A percentile compares a stretch with the other conserved stretches of the same genome.
Conservation (phyloP, 2,329 filamentous ascomycete genomes). For the Aureobasidium sp. region DNA sequence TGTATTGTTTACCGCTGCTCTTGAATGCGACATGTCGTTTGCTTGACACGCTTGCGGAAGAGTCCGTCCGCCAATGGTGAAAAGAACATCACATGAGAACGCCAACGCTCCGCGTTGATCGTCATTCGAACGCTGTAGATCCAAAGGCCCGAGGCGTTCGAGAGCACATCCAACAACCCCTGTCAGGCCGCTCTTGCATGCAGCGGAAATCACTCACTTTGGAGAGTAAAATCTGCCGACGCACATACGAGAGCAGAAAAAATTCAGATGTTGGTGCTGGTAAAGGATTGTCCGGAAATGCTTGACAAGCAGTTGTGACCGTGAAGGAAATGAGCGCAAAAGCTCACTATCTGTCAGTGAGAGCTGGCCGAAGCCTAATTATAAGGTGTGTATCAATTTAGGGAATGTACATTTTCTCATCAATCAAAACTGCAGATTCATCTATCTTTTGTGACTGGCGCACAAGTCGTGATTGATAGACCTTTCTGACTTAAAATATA, state of each 20-base stretch:
- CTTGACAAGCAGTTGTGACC: no score
- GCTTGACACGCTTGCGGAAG: conserved; percentile 8
- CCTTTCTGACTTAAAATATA: no score
- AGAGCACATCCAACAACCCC: background rate
- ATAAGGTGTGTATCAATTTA: no score
- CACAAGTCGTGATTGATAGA: no score
- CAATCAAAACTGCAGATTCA: no score
- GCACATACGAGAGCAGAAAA: background rate
- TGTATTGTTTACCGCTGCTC: background rate
- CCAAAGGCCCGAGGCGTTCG: conserved; percentile 1
- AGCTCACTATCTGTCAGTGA: no score
- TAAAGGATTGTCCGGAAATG: no score
- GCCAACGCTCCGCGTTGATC: conserved; percentile 5
- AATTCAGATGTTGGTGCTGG: no score
- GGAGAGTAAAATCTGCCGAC: conserved; percentile 2
- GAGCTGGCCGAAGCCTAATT: no score
- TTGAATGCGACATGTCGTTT: conserved; percentile 12
- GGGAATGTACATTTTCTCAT: no score
- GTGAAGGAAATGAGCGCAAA: no score
- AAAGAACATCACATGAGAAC: conserved; percentile 12
- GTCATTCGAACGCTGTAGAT: conserved; percentile 10
- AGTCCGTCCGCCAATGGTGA: background rate
- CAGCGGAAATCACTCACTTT: background rate
- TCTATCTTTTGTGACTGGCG: no score
- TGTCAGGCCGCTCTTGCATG: background rate